Percentiles rank a stretch among this genome's conserved stretches.
Conservation (phyloP, 352 stramenopile genomes). For the Phytophthora pseudosyringae region DNA sequence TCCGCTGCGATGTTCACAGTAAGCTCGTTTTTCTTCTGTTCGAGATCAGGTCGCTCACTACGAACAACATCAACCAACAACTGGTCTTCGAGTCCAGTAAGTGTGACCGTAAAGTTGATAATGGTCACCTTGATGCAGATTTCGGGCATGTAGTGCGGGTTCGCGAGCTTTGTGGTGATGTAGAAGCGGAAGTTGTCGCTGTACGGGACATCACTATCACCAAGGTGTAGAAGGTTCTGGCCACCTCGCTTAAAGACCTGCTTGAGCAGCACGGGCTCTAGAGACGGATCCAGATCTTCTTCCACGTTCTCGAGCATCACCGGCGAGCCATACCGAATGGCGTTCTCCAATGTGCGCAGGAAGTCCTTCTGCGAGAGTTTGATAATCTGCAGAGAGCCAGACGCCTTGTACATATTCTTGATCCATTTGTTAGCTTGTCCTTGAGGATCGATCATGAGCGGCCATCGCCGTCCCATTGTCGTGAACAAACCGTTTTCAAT, state of each 20-base stretch:
- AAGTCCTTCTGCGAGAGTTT: constrained; percentile 95
- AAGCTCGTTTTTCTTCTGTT: constrained; percentile 93
- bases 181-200: constrained; percentile 93
- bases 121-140: constrained; percentile 96
- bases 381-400: constrained; percentile 88
- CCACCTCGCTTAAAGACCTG: constrained; percentile 94
- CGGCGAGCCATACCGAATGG: constrained; percentile 90
- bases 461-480: constrained; percentile 90
- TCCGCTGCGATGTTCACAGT: constrained; percentile 93
- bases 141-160: constrained; percentile 95
- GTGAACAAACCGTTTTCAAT: constrained; percentile 95
- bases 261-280: constrained; percentile 94
- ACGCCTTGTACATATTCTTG: constrained; percentile 91
- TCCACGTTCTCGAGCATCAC: constrained; percentile 96
- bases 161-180: constrained; percentile 95
- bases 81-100: constrained; percentile 93
- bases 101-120: constrained; percentile 96
- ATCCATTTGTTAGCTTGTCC: constrained; percentile 95
- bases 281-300: constrained; percentile 91
- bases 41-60: constrained; percentile 92
- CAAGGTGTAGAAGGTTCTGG: constrained; percentile 89
- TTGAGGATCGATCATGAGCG: constrained; percentile 95
- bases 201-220: constrained; percentile 93
- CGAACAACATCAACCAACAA: constrained; percentile 93
- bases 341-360: constrained; percentile 91